Evolutionary conservation across 2,329 filamentous ascomycete genomes (phyloP).

Genomic region (Colletotrichum navitas): DNA sequence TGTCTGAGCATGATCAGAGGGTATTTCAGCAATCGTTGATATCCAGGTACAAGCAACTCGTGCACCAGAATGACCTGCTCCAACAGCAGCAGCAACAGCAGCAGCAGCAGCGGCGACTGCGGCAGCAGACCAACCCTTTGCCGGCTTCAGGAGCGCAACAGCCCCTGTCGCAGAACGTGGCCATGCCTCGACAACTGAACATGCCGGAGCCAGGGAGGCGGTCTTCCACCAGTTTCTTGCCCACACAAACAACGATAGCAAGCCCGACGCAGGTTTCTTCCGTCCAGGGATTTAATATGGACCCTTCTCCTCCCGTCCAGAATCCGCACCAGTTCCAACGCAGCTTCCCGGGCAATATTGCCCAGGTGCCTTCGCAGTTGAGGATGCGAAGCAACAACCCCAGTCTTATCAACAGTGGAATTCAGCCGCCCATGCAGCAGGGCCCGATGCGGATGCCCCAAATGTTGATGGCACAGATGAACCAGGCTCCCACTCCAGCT

Average conservation of each 20-base stretch:
- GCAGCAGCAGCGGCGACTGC: not conserved
- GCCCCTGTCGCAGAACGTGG: not conserved
- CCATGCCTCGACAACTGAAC: constrained; percentile 8
- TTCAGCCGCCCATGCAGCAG: constrained; percentile 9
- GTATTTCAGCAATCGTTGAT: constrained; percentile 23
- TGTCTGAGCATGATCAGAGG: constrained; percentile 25
- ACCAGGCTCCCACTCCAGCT: constrained; percentile 28
- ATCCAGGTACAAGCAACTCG: constrained; percentile 24
- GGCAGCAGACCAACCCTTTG: constrained; percentile 2
- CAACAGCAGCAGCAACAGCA: not conserved
- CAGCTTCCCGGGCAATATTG: constrained; percentile 1
- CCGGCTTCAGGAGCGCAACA: not conserved
- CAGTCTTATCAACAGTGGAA: not conserved
- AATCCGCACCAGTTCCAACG: not conserved
- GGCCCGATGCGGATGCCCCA: constrained; percentile 1
- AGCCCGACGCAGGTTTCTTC: constrained; percentile 4
- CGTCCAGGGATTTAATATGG: constrained; percentile 16
- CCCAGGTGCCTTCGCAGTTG: not conserved
- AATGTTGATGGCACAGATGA: not conserved
- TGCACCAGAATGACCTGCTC: not conserved
- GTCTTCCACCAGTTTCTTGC: constrained; percentile 13
- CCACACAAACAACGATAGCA: not conserved
- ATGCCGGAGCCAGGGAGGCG: constrained; percentile 9
- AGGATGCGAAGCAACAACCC: constrained; percentile 12
- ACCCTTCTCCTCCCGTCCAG: constrained; percentile 20